A percentile compares a stretch with the other conserved stretches of the same genome.
These are phyloP conservation scores for Chionographis japonica DNA, from an alignment of 106 monocot genomes.

Conservation along the genomic window DNA sequence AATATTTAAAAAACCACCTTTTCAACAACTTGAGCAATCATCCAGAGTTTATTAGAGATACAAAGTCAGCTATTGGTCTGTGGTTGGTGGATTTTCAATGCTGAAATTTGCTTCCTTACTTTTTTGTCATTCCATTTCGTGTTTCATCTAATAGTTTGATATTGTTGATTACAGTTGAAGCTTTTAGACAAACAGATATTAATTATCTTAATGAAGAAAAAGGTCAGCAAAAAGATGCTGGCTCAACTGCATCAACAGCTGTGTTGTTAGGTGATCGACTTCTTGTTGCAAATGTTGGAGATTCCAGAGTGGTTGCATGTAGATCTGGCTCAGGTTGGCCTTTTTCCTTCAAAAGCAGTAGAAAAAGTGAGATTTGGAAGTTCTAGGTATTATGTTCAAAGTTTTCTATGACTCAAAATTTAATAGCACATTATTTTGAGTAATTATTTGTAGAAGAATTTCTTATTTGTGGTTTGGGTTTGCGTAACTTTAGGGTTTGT, in stretches of 20 bases:
- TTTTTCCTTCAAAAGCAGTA: not conserved
- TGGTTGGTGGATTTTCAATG: slow-evolving; percentile 28
- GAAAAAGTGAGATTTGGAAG: slow-evolving; percentile 4
- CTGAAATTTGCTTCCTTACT: slow-evolving; percentile 10
- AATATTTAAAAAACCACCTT: slow-evolving; percentile 61
- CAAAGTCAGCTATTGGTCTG: slow-evolving; percentile 68
- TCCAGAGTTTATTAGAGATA: slow-evolving; percentile 57
- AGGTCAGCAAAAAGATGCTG: slow-evolving; percentile 52
- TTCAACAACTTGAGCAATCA: slow-evolving; percentile 69
- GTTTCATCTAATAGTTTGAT: slow-evolving; percentile 4
- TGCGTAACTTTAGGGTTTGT: no score
- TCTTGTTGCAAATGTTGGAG: slow-evolving; percentile 79
- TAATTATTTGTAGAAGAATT: not conserved
- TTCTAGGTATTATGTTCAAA: not conserved
- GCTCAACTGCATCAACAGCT: slow-evolving; percentile 74
- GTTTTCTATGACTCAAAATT: not conserved
- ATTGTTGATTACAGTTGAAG: slow-evolving; percentile 40
- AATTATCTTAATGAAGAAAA: slow-evolving; percentile 43
- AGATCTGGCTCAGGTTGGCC: slow-evolving; percentile 45
- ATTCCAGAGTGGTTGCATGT: slow-evolving; percentile 68
- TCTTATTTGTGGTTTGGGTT: not conserved
- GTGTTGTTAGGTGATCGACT: slow-evolving; percentile 51
- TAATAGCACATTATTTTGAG: not conserved
- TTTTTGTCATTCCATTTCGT: not conserved
- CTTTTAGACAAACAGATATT: slow-evolving; percentile 57